phyloP scores from a whole-genome alignment of 169 alveolate genomes.

The Plasmodium chabaudi region DNA sequence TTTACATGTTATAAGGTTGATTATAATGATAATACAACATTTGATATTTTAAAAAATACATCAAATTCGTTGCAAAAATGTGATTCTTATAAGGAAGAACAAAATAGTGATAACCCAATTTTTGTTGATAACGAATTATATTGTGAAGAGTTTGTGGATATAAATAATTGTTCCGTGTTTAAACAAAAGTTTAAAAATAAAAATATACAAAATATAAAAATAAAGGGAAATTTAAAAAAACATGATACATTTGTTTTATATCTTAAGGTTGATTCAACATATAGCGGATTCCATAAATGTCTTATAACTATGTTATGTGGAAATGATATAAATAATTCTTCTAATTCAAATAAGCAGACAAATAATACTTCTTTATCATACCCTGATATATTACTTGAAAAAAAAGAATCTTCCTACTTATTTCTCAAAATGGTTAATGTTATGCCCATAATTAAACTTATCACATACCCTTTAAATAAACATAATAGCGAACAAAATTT shows the following conservation, averaged over 20 bases:
- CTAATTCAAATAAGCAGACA: not conserved
- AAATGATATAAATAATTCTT: not conserved
- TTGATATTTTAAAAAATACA: too few relatives aligned
- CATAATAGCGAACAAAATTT: slow-evolving; percentile 3
- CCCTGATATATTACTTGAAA: slow-evolving; percentile 27
- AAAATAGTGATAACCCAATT: not conserved
- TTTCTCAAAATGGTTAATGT: slow-evolving; percentile 32
- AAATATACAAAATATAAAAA: slow-evolving; percentile 51
- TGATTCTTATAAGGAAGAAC: slow-evolving; percentile 7
- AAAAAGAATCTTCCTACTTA: slow-evolving; percentile 39
- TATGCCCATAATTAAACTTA: slow-evolving; percentile 50
- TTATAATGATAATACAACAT: not conserved
- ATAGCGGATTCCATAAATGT: slow-evolving; percentile 50
- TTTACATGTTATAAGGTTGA: slow-evolving; percentile 52
- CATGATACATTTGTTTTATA: slow-evolving; percentile 30
- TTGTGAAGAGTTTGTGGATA: slow-evolving; percentile 17
- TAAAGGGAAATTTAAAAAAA: slow-evolving; percentile 22
- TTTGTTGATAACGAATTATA: slow-evolving; percentile 22
- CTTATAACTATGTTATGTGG: slow-evolving; percentile 40
- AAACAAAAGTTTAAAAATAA: slow-evolving; percentile 62
- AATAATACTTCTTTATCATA: not conserved
- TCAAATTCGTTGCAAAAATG: too few relatives aligned
- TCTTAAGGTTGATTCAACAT: slow-evolving; percentile 26
- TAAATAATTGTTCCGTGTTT: slow-evolving; percentile 29
- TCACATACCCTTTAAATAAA: slow-evolving; percentile 12